Conservation (phyloP, 2,329 filamentous ascomycete genomes). For the Zasmidium citrigriseum region DNA sequence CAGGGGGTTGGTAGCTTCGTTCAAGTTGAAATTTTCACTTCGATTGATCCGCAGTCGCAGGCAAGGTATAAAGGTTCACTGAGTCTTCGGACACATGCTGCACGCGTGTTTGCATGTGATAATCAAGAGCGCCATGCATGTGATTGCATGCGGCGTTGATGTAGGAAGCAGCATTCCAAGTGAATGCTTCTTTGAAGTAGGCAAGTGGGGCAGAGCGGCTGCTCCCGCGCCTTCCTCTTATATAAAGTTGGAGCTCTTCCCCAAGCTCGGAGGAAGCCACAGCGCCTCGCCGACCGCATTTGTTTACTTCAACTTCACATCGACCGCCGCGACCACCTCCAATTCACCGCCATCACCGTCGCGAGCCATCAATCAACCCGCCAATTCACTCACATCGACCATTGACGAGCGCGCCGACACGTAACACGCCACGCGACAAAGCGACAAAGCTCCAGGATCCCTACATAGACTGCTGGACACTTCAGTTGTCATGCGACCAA, state of each 20-base stretch:
- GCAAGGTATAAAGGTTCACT: background rate
- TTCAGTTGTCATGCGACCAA: constrained; percentile 17
- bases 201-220: too few species aligned
- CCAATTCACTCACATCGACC: background rate
- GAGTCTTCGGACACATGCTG: background rate
- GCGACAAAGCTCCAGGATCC: constrained; percentile 2
- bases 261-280: background rate
- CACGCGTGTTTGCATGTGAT: too few species aligned
- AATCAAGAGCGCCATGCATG: too few species aligned
- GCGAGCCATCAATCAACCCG: background rate
- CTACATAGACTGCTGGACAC: constrained; percentile 6
- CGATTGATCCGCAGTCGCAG: background rate
- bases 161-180: too few species aligned
- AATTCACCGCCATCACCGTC: background rate
- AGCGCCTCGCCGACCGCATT: background rate
- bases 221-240: background rate
- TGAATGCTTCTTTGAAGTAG: too few species aligned
- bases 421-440: background rate
- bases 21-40: too few species aligned
- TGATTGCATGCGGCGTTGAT: too few species aligned
- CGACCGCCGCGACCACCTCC: background rate
- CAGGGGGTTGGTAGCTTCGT: background rate
- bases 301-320: background rate
- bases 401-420: background rate
- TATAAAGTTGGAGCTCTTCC: background rate